Base-by-base conservation (phyloP, 495 filamentous ascomycete genomes). In the Daldinia vernicosa region DNA sequence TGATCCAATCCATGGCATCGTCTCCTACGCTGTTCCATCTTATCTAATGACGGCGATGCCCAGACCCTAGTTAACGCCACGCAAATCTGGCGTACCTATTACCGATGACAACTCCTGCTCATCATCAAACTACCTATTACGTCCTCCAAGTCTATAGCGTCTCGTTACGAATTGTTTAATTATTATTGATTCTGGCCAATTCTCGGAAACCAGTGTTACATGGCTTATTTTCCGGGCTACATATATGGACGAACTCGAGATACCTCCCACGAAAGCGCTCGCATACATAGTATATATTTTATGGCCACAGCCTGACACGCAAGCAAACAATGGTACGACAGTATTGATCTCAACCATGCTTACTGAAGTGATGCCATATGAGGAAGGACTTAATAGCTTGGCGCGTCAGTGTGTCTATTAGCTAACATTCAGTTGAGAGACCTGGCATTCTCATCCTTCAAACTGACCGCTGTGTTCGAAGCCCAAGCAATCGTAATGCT, bases 51-150 rank as follows among this genome's bases (percentile, higher is more conserved):
- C 30, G 28, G 22, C 69, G 64, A 72, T 61, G 55, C 24, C 30
- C 28, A 40, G 22, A 67, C 60, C 60, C 69, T 12, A 43, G 69
- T 58, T 55, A n/a, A 40, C n/a, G 11, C n/a, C 33, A 59, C 37
- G 63, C 40, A 17, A 63, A 71, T 71, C 63, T 63, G 14, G 32
- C 28, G 50, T 64, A n/a, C n/a, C n/a, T n/a, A 8, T 58, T 24
- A 56, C 54, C 11, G 11, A 22, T 15, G 9, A 64, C 56, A 37
- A 12, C 40, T 22, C n/a, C 50, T 7, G 19, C 43, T 12, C 19
- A 47, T 47, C 19, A 47, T 24, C 43, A 24, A 9, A 52, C 19
- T 52, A 27, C 26, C 15, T 22, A 47, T 19, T 22, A 47, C n/a
- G 8, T 6, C 11, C 22, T 30, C 12, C 5, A 30, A 17, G 24